Base-by-base conservation (phyloP, 2,329 filamentous ascomycete genomes). In the Botrytis medusae region DNA sequence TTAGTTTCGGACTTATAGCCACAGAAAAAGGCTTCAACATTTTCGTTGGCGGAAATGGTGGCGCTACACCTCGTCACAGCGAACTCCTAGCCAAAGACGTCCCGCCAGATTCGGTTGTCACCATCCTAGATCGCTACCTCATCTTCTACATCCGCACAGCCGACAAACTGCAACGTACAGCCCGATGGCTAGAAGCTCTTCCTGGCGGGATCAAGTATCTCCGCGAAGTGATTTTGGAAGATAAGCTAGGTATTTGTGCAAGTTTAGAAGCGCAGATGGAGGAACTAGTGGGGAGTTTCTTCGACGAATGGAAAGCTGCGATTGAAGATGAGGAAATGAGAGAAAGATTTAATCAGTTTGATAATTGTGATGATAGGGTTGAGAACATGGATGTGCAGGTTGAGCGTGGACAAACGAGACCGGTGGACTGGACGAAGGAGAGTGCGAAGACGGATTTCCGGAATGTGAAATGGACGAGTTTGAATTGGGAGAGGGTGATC, bases 81-180 rank as follows among this genome's bases (percentile, higher is more conserved):
- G 93, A 97, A 78, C 86, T 97, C 2, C 87, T 97, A 1, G 93
- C 93, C 74, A 95, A 94, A 81, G 94, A 97, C 78, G 93, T 97
- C 0, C 89, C 93, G 0, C 92, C 93, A 0, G 90, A 93, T 69
- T 92, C 97, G 79, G 91, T 97, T 14, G 87, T 97, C 14, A 90
- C 93, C 1, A 92, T 97, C 73, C 85, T 97, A 4, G 95, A 97
- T 81, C 91, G 95, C 62, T 97, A 96, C 80, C 87, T 97, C 37
- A 93, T 95, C 83, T 95, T 97, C 85, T 97, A 97, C 84, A 96
- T 97, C 79, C 92, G 94, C 77, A 97, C 95, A 0, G 94, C 93
- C 62, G 94, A 97, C 84, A 94, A 93, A 80, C 89, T 97, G 0
- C 94, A 97, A 82, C 89, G 94, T 68, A 97, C 94, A 40, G 94